Base-by-base conservation (phyloP, 2,329 filamentous ascomycete genomes). In the Cyanodermella asteris region DNA sequence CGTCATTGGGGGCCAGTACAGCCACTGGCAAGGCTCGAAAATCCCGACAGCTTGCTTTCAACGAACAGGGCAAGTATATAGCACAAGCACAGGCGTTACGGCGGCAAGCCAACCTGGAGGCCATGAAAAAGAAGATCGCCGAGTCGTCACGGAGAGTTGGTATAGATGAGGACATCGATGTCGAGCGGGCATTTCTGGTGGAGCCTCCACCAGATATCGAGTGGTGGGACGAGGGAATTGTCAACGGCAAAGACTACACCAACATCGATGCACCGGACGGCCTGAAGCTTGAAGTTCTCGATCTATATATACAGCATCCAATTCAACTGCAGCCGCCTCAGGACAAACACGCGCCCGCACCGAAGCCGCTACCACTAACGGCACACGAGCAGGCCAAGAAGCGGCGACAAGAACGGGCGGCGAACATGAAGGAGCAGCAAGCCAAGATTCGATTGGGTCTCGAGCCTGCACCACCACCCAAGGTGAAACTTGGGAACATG, bases 61-160 rank as follows among this genome's bases (percentile, higher is more conserved):
- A 93, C 39, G 72, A 82, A 38, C 90, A 91, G 47, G 87, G 87
- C 26, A 94, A 94, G 60, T 94, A 91, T 42, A 91, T 94, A 31
- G 73, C 81, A 34, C 84, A 94, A 50, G 87, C 77, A 6, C 84
- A 78, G 45, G 82, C 82, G 28, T 55, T 93, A 26, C 72, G 87
- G 33, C 67, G 80, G 31, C 82, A 93, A 50, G 80, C 74, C 20
- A 73, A 75, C 25, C 58, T 97, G 15, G 90, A 97, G 55, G 73
- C 73, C 33, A 84, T 97, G 70, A 94, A 94, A 51, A 82, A 74
- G 55, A 66, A 75, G 28, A 90, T 97, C 36, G 84, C 84, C 2
- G 75, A 74, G 36, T 72, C 80, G 38, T 75, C 81, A 7, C 66
- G 82, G 30, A 84, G 81, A 45, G 80, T 75, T n/a, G 82, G 81